Percentiles rank a stretch among this genome's conserved stretches.
Evolutionary conservation across 2,329 filamentous ascomycete species (phyloP).

Genomic region (Curvularia spicifera): DNA sequence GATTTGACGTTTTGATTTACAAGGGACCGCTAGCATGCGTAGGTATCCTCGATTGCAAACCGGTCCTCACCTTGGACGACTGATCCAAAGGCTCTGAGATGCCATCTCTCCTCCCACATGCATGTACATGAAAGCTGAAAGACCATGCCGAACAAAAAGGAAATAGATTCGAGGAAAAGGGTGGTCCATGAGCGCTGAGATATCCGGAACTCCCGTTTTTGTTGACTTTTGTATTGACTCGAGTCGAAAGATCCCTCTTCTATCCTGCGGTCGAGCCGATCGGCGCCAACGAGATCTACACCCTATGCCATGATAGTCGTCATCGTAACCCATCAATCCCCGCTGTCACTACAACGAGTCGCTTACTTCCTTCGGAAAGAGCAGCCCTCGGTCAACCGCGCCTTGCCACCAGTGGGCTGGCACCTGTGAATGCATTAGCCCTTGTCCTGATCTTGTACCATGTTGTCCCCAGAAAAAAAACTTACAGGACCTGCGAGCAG

Average conservation of each 20-base stretch:
- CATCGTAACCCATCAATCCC: conserved; percentile 48
- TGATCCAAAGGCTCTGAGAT: conserved; percentile 49
- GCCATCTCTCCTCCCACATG: conserved; percentile 53
- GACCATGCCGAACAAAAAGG: conserved; percentile 49
- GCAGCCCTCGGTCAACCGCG: conserved; percentile 98
- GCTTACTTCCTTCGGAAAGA: conserved; percentile 99
- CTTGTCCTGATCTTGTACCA: conserved; percentile 9
- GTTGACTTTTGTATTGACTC: conserved; percentile 50
- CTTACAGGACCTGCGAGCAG: conserved; percentile 91
- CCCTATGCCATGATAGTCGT: conserved; percentile 48
- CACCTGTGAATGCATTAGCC: conserved; percentile 59
- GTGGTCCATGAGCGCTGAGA: conserved; percentile 51
- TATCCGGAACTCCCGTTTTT: conserved; percentile 55
- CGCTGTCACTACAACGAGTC: conserved; percentile 40
- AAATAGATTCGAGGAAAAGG: conserved; percentile 48
- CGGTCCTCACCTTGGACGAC: conserved; percentile 50
- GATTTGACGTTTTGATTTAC: conserved; percentile 50
- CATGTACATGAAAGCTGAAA: conserved; percentile 51
- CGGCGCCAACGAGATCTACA: conserved; percentile 51
- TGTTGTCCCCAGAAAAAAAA: conserved; percentile 11
- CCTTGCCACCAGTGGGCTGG: conserved; percentile 99
- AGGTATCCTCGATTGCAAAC: conserved; percentile 57
- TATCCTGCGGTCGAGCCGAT: conserved; percentile 53
- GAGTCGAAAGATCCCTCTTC: conserved; percentile 54
- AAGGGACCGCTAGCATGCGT: conserved; percentile 53